Conservation (phyloP, 352 stramenopile genomes). For the Phytophthora chlamydospora region DNA sequence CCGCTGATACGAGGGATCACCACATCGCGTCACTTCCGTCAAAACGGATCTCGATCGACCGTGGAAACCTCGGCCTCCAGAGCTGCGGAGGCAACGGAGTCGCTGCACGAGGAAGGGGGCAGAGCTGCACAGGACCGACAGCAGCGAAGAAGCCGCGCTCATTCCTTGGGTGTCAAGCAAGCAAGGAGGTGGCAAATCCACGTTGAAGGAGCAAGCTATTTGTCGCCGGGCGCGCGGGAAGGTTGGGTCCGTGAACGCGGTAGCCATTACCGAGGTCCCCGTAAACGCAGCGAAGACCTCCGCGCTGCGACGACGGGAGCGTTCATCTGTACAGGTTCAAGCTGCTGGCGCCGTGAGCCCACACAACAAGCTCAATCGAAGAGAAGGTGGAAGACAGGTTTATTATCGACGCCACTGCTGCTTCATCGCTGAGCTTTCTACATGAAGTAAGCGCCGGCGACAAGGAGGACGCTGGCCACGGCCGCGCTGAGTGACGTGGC, state of each 20-base stretch:
- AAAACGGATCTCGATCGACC: too few relatives aligned
- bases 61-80: neutral
- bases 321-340: neutral
- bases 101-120: neutral
- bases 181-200: conserved; percentile 1
- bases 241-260: neutral
- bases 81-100: neutral
- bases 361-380: neutral
- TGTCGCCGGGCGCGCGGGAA: neutral
- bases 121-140: too few relatives aligned
- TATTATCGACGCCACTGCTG: conserved; percentile 21
- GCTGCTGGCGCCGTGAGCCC: conserved; percentile 4
- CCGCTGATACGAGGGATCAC: too few relatives aligned
- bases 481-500: conserved; percentile 6
- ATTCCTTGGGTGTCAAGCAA: too few relatives aligned
- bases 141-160: too few relatives aligned
- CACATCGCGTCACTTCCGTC: too few relatives aligned
- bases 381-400: conserved; percentile 1
- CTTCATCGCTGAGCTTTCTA: conserved; percentile 9
- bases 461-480: conserved; percentile 11
- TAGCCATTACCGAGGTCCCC: too few relatives aligned
- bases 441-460: conserved; percentile 21
- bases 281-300: too few relatives aligned
- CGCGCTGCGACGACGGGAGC: too few relatives aligned
- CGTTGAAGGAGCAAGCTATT: conserved; percentile 2